Base-by-base conservation (phyloP, 169 alveolate genomes). In the Plasmodium blacklocki region DNA sequence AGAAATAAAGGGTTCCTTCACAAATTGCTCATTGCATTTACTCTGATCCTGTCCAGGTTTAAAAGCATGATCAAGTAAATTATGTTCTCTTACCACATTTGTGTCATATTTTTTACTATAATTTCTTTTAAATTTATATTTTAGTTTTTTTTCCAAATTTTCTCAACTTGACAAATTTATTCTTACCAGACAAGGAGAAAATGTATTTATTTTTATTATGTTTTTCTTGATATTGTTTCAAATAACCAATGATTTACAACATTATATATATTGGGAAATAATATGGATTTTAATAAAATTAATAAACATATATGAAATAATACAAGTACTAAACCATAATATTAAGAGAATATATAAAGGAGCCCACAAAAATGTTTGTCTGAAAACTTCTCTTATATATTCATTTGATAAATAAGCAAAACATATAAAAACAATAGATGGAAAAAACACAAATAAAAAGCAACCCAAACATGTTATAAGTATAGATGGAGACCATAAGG, bases 251-350 rank as follows among this genome's bases (percentile, higher is more conserved):
- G 93, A 62, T 87, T 89, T 39, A 93, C 73, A 72, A 88, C 89
- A 74, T 87, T 89, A 59, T 80, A 80, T 32, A 93, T 73, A 67
- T 90, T 88, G 3, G 95, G 95, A 15, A 76, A 91, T n/a, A 93
- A 73, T 11, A 74, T 39, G 15, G 93, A 59, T n/a, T 67, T 93
- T 93, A 11, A 73, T 74, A 89, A 91, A 88, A 67, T 83, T 71
- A 2, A 92, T 83, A 43, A 74, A 60, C 9, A 89, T 89, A 56
- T 80, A 85, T 26, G 73, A 87, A 9, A 93, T 83, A 21, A 88
- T 92, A 67, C 94, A 87, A 1, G 93, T 88, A 32, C 90, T 86
- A 23, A 91, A 64, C 96, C 96, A 93, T 8, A 93, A 72, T 5
- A 92, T 93, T 15, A 93, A 43, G 0, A 93, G 80, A 15, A 93